Base-by-base conservation (phyloP, 352 stramenopile species). In the Phytophthora chlamydospora region DNA sequence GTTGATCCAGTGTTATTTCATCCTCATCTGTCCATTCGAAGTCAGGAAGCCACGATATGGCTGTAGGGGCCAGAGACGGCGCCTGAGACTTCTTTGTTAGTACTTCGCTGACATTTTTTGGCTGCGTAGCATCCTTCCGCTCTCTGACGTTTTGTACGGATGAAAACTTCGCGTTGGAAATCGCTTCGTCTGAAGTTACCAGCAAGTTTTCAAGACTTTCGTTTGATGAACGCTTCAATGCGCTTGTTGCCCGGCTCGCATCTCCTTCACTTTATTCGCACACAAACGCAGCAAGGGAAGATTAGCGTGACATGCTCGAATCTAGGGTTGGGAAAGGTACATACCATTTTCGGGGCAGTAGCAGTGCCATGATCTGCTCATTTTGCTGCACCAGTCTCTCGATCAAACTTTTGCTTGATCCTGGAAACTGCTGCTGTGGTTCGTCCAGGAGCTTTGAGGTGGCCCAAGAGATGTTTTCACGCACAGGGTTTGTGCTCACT, bases 1-100 rank as follows among this genome's bases (percentile, higher is more conserved):
- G 40, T 31, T 71, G 66, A 27, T 67, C 36, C 2, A 85, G 53
- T 36, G 68, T 61, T 49, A 76, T 31, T 66, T 89, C 80, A 45
- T 85, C 75, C 48, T 83, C 65, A 19, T 84, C 73, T 4, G 73
- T 89, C 80, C 80, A 89, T 24, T 75, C 58, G 44, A 90, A 45
- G 35, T 83, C 66, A 9, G 76, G 80, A 8, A 86, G 32, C 41
- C 54, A 70, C 17, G 56, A 51, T 31, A 68, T 13, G 13, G 42
- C 6, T 45, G 33, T 6, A 66, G 58, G n/a, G 40, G 24, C 4
- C 33, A 54, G 19, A 66, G 55, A 51, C 47, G 38, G 34, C 13
- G 24, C 14, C 14, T 10, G 7, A 49, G 11, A 3, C 16, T 44
- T 51, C 35, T 38, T 63, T 32, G 6, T 2, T 13, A 12, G 38